These are phyloP conservation scores for Podospora didyma DNA, from an alignment of 495 filamentous ascomycete species.

Conservation along the genomic window DNA sequence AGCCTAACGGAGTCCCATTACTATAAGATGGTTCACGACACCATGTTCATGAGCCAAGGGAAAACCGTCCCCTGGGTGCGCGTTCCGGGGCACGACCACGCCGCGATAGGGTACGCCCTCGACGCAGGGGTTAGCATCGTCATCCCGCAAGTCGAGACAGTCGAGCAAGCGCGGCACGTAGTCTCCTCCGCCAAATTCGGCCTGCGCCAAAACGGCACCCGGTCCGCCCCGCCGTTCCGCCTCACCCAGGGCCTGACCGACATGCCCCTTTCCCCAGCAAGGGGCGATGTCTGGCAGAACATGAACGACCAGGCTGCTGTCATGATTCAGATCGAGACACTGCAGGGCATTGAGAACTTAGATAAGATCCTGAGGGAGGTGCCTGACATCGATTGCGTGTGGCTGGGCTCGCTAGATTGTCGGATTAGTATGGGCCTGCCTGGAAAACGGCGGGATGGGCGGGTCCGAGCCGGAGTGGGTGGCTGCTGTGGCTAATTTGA, in stretches of 20 bases:
- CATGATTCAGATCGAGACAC: conserved; percentile 48
- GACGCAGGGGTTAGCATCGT: conserved; percentile 44
- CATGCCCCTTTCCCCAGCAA: conserved; percentile 14
- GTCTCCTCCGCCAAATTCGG: conserved; percentile 42
- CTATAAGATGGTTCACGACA: conserved; percentile 39
- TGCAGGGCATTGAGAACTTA: conserved; percentile 52
- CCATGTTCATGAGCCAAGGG: conserved; percentile 38
- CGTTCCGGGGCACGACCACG: conserved; percentile 45
- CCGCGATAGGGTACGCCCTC: conserved; percentile 42
- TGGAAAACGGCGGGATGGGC: conserved; percentile 17
- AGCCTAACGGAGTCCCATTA: not conserved
- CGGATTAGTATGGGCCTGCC: conserved; percentile 39
- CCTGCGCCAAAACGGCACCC: conserved; percentile 23
- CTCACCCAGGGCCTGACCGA: conserved; percentile 34
- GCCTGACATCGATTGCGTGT: conserved; percentile 41
- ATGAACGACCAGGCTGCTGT: conserved; percentile 43
- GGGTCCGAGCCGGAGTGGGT: conserved; percentile 38
- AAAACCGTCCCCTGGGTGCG: conserved; percentile 39
- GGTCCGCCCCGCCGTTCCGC: conserved; percentile 42
- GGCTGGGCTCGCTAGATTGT: conserved; percentile 41
- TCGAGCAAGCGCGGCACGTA: conserved; percentile 40
- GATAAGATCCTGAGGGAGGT: conserved; percentile 45
- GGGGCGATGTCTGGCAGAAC: conserved; percentile 30
- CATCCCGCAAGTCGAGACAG: conserved; percentile 45
- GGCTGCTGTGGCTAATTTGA: conserved; percentile 31